phyloP scores from a whole-genome alignment of 176 grass and related monocot species.

The Carex littledalei region DNA sequence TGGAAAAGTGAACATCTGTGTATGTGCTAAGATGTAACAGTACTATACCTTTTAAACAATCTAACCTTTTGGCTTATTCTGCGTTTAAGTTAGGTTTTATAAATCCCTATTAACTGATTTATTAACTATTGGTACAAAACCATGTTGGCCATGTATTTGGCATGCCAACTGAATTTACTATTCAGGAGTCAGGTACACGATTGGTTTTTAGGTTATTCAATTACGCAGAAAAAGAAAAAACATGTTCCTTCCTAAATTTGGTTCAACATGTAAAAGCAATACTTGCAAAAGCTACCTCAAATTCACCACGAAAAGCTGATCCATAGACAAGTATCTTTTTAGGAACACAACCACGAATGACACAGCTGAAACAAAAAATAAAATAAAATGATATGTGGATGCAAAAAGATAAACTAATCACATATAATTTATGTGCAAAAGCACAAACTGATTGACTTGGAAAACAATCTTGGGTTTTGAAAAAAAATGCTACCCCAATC shows the following conservation, averaged over 20 bases:
- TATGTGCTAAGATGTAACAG: neutral
- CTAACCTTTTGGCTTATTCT: neutral
- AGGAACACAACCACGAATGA: slow-evolving; percentile 93
- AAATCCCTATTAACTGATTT: neutral
- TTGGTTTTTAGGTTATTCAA: neutral
- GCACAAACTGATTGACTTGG: neutral
- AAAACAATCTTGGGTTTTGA: neutral
- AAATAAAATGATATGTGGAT: neutral
- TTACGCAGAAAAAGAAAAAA: neutral
- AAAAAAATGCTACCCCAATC: neutral
- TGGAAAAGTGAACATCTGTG: neutral
- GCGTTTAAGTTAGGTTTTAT: neutral
- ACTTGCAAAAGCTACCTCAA: slow-evolving; percentile 48
- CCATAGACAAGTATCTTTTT: slow-evolving; percentile 97
- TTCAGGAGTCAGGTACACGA: neutral
- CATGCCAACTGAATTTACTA: neutral
- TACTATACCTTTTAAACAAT: neutral
- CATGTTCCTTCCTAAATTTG: neutral
- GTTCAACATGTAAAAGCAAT: neutral
- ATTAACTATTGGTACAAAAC: neutral
- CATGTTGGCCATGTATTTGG: neutral
- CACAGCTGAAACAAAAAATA: slow-evolving; percentile 45
- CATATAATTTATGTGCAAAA: neutral
- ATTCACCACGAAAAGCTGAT: slow-evolving; percentile 72
- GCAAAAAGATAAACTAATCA: neutral